Evolutionary conservation across 2,329 filamentous ascomycete genomes (phyloP).

Genomic region (Cladosporium sp.): DNA sequence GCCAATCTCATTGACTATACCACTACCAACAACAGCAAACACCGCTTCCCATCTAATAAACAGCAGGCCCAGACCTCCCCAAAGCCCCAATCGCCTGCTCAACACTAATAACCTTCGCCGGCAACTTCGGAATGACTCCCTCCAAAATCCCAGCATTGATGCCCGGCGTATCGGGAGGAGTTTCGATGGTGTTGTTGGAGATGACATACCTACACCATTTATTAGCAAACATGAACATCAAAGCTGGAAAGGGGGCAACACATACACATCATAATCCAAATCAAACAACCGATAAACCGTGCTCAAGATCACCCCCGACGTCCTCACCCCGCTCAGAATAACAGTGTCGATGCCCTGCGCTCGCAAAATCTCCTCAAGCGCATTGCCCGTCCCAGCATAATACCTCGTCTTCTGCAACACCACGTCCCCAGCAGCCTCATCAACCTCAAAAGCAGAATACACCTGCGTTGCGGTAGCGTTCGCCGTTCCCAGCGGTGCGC

Average conservation of each 20-base stretch:
- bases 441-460: slow-evolving; percentile 34
- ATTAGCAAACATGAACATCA: not conserved
- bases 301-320: slow-evolving; percentile 46
- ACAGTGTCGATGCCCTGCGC: slow-evolving; percentile 45
- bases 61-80: slow-evolving; percentile 28
- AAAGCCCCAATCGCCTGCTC: slow-evolving; percentile 35
- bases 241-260: too few species aligned
- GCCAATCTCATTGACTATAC: too few species aligned
- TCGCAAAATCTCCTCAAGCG: slow-evolving; percentile 43
- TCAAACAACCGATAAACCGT: slow-evolving; percentile 48
- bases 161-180: slow-evolving; percentile 26
- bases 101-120: slow-evolving; percentile 35
- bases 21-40: not conserved
- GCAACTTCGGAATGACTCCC: slow-evolving; percentile 34
- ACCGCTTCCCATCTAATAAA: slow-evolving; percentile 25
- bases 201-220: slow-evolving; percentile 29
- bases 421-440: slow-evolving; percentile 37
- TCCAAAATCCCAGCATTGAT: slow-evolving; percentile 34
- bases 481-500: slow-evolving; percentile 33
- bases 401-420: slow-evolving; percentile 46
- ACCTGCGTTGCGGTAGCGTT: slow-evolving; percentile 37
- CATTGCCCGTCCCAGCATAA: slow-evolving; percentile 45
- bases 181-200: slow-evolving; percentile 36
- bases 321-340: slow-evolving; percentile 43
- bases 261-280: slow-evolving; percentile 46